Percentiles rank a stretch among this genome's conserved stretches.
These are phyloP conservation scores for Nemania abortiva DNA, from an alignment of 2,329 filamentous ascomycete species.

Conservation along the genomic window DNA sequence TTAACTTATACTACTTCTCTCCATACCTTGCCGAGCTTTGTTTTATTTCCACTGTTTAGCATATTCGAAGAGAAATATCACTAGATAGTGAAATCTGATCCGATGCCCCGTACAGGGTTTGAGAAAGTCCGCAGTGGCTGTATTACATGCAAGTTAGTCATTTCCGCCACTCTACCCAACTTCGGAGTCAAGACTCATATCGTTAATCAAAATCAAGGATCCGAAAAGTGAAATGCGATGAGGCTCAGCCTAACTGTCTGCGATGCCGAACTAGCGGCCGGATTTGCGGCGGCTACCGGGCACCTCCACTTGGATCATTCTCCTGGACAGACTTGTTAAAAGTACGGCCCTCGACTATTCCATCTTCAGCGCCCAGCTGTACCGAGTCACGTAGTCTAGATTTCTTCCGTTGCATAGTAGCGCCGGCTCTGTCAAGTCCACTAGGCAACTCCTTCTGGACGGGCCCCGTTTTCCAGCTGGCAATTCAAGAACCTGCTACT, in stretches of 20 bases:
- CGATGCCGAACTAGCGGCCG: constrained; percentile 47
- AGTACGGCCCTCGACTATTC: constrained; percentile 29
- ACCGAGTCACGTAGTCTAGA: constrained; percentile 34
- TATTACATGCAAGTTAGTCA: constrained; percentile 42
- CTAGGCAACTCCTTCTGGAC: constrained; percentile 38
- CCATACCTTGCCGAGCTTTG: background rate
- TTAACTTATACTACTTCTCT: background rate
- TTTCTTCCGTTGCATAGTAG: constrained; percentile 40
- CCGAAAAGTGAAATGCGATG: constrained; percentile 53
- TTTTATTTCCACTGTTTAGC: background rate
- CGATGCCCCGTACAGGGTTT: constrained; percentile 37
- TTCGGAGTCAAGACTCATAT: background rate
- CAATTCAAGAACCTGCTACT: constrained; percentile 30
- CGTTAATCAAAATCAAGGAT: constrained; percentile 37
- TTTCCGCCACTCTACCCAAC: background rate
- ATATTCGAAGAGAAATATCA: background rate
- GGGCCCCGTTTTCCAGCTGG: constrained; percentile 34
- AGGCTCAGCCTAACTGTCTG: constrained; percentile 47
- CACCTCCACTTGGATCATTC: constrained; percentile 28
- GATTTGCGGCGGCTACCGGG: constrained; percentile 44
- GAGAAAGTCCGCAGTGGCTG: constrained; percentile 41
- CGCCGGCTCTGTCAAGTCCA: constrained; percentile 30
- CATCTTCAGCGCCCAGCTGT: constrained; percentile 11
- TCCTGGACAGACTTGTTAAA: constrained; percentile 37
- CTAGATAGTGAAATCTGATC: background rate